Evolutionary conservation across 306 rosid genomes (phyloP).

Genomic region (Prunus mira): DNA sequence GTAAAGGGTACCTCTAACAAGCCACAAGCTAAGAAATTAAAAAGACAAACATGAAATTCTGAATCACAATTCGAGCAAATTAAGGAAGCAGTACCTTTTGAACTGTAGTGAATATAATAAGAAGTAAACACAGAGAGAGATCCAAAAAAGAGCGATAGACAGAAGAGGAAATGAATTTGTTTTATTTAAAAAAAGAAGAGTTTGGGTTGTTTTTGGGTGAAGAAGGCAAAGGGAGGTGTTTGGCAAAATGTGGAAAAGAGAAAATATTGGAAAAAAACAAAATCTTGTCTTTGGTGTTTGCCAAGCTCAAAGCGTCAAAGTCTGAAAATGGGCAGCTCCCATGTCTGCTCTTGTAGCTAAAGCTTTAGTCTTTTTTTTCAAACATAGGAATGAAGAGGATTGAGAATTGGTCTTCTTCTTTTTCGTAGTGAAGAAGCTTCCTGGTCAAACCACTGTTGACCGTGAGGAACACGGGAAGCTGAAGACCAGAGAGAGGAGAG

Average conservation of each 20-base stretch:
- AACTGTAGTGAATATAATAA: not conserved
- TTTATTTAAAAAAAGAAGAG: not conserved
- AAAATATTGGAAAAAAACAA: not conserved
- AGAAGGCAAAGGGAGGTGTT: not conserved
- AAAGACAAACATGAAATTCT: not conserved
- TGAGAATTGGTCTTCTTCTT: slow-evolving; percentile 6
- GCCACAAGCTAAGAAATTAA: not conserved
- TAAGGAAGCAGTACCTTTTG: not conserved
- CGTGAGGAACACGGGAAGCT: slow-evolving; percentile 11
- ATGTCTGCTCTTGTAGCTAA: not conserved
- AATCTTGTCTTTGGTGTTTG: not conserved
- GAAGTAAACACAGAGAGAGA: not conserved
- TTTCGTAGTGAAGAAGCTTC: slow-evolving; percentile 17
- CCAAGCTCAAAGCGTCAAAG: not conserved
- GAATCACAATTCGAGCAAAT: not conserved
- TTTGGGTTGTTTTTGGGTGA: not conserved
- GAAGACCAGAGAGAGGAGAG: not conserved
- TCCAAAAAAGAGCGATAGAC: not conserved
- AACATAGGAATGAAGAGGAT: not conserved
- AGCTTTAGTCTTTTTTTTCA: not conserved
- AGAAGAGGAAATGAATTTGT: not conserved
- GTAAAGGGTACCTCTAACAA: too few relatives aligned
- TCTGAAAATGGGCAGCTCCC: not conserved
- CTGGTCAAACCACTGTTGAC: slow-evolving; percentile 1
- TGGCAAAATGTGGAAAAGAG: not conserved